Base-by-base conservation (phyloP, 805 yeast genomes). In the Yamadazyma kitorensis region DNA sequence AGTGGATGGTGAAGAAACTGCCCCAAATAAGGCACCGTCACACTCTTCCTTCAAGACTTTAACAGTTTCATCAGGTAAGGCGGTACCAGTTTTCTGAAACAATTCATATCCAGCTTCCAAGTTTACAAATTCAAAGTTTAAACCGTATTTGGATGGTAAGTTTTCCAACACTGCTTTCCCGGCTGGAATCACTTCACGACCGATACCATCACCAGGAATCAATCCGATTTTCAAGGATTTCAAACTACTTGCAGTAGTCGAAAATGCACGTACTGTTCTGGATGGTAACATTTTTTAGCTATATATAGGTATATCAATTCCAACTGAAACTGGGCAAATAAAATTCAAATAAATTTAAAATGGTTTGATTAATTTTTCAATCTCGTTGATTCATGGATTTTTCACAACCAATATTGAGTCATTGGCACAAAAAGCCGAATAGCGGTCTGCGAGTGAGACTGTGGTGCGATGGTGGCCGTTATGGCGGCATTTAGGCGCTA, bases 191-290 rank as follows among this genome's bases (percentile, higher is more conserved):
- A 93, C 98, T 66, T 93, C 98, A 54, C 84, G 79, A 36, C 98
- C 98, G 49, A 93, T 93, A 47, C 98, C 98, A 61, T 93, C 98
- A 58, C 98, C 98, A 33, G 98, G 96, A 49, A 93, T 89, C 55
- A 93, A 74, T 40, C 86, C 82, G 34, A 67, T 67, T 45, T 64
- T 67, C 43, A 67, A 52, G 32, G 54, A 49, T 48, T 61, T 64
- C 41, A 54, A 44, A 17, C 59, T 43, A 8, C 51, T 37, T 10
- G 61, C 37, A 18, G 33, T 30, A 12, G 39, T 33, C 3, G 47
- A 43, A 22, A 43, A 43, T 22, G 38, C 31, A 26, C 47, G 38
- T 31, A 31, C 31, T 15, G 39, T 9, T 27, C 29, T 36, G n/a
- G 31, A n/a, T 16, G 34, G 14, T 25, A 35, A 27, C 39, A 35